These are phyloP conservation scores for Carpinus fangiana DNA, from an alignment of 306 rosid genomes.

Conservation along the genomic window DNA sequence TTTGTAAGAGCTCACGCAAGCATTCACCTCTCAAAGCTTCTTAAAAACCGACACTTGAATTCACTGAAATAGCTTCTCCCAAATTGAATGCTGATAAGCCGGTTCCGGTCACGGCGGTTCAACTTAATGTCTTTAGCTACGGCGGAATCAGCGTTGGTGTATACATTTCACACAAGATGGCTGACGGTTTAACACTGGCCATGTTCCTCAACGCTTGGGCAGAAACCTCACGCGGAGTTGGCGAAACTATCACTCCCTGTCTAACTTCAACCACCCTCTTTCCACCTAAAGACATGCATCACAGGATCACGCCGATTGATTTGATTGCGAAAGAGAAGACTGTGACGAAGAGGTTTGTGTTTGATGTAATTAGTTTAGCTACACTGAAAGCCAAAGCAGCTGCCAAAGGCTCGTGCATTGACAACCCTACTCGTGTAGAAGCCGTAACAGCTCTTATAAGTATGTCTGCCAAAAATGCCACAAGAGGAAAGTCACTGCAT, in stretches of 20 bases:
- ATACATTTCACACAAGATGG: slow-evolving; percentile 22
- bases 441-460: slow-evolving; percentile 25
- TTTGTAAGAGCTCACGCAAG: slow-evolving; percentile 11
- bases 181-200: slow-evolving; percentile 13
- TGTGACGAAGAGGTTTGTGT: slow-evolving; percentile 12
- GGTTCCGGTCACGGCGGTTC: slow-evolving; percentile 16
- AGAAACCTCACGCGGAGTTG: neutral
- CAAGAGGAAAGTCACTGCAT: neutral
- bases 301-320: neutral
- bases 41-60: slow-evolving; percentile 3
- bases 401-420: neutral
- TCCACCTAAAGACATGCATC: slow-evolving; percentile 6
- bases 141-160: slow-evolving; percentile 22
- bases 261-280: slow-evolving; percentile 6
- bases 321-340: slow-evolving; percentile 6
- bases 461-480: slow-evolving; percentile 8
- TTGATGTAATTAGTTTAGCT: slow-evolving; percentile 5
- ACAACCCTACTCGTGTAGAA: slow-evolving; percentile 18
- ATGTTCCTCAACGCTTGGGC: slow-evolving; percentile 23
- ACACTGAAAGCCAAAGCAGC: slow-evolving; percentile 22
- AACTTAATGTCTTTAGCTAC: neutral
- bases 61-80: slow-evolving; percentile 19
- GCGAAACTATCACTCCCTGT: neutral
- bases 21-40: slow-evolving; percentile 3
- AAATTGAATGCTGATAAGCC: neutral